Base-by-base conservation (phyloP, 495 filamentous ascomycete species). In the Pyrenula aspistea region DNA sequence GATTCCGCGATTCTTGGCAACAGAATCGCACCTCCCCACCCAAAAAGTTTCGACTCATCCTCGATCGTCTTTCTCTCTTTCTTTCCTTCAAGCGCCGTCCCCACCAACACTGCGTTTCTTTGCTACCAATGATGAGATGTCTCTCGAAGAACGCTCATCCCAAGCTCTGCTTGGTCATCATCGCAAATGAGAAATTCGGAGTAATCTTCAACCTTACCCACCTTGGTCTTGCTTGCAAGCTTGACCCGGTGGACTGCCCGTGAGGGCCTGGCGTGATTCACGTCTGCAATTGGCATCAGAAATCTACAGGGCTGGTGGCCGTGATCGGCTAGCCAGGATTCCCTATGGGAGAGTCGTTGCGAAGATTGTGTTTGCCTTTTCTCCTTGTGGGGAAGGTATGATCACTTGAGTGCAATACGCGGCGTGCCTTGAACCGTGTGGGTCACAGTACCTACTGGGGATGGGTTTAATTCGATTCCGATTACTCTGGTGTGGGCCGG, bases 131-230 rank as follows among this genome's bases (percentile, higher is more conserved):
- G 80, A 65, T 70, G 68, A 71, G 68, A n/a, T n/a, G n/a, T 62
- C 56, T 57, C 55, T 56, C 54, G 25, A 61, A 60, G 15, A 15
- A 42, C 15, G 31, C 58, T 59, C 67, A 67, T 42, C 69, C 67
- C 61, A 56, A 54, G 47, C 56, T 58, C 25, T 20, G 54, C 36
- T 25, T 48, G 21, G 22, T 51, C 11, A 59, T 58, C 25, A 54
- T 24, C 77, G 91, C 92, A 95, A 93, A 93, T 96, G 92, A 94
- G 92, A 95, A 96, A 96, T 95, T 96, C 91, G 91, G 91, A 96
- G 92, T 88, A 96, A 84, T 92, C 91, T 94, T 91, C 88, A 89
- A 71, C 55, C 56, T 62, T 68, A 60, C 63, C 67, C 64, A 65
- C 61, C 62, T 59, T 50, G 59, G 23, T 60, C 49, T 31, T 66